phyloP scores from a whole-genome alignment of 2,329 filamentous ascomycete species.

The Pestalotiopsis sp. region DNA sequence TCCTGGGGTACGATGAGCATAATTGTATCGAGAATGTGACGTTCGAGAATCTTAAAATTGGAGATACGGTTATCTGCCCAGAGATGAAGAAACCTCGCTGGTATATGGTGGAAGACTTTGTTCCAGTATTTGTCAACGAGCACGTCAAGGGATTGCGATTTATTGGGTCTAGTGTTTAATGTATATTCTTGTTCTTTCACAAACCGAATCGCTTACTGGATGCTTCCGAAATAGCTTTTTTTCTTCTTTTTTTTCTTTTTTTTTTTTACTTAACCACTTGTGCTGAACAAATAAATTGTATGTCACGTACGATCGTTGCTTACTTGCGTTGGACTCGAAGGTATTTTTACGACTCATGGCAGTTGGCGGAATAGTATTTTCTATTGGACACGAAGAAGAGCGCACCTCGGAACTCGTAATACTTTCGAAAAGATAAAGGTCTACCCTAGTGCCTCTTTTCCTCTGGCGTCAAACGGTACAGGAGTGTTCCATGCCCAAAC shows the following conservation, averaged over 20 bases:
- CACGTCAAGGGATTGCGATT: background rate
- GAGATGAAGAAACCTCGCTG: background rate
- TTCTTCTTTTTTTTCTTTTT: too few relatives aligned
- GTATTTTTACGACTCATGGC: too few relatives aligned
- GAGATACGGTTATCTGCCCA: background rate
- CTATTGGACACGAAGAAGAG: too few relatives aligned
- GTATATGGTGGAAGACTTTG: conserved; percentile 1
- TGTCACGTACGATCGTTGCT: too few relatives aligned
- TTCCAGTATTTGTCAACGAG: background rate
- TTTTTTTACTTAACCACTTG: too few relatives aligned
- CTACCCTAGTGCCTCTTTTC: too few relatives aligned
- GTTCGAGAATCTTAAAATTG: background rate
- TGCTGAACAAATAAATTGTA: too few relatives aligned
- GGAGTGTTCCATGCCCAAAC: conserved; percentile 32
- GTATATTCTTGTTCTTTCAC: background rate
- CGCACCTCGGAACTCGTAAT: fast-evolving
- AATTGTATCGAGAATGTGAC: background rate
- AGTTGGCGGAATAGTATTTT: too few relatives aligned
- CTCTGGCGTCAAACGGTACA: conserved; percentile 22
- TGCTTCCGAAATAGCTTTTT: too few relatives aligned
- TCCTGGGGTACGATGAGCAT: background rate
- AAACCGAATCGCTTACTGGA: background rate
- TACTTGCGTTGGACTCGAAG: too few relatives aligned
- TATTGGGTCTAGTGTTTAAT: background rate
- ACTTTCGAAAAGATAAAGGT: too few relatives aligned